phyloP scores from a whole-genome alignment of 495 filamentous ascomycete species.

The Bryoglossum gracile region DNA sequence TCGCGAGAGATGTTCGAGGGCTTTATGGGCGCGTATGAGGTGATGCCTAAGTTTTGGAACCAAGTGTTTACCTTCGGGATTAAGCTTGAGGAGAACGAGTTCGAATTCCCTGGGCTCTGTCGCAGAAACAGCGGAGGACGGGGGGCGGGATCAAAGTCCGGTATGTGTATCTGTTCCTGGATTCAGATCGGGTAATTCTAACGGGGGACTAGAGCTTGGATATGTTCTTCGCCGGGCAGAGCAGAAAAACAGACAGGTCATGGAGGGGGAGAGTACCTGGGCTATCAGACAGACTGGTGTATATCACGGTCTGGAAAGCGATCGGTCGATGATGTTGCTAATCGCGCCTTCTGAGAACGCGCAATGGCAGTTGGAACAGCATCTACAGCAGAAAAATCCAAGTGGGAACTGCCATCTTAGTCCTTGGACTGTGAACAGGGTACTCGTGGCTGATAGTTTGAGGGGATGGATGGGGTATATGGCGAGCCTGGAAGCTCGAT shows the following conservation, averaged over 20 bases:
- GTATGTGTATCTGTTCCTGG: too few relatives aligned
- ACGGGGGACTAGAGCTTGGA: background rate
- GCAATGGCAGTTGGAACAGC: background rate
- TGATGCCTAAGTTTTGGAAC: constrained; percentile 11
- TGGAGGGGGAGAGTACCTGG: constrained; percentile 3
- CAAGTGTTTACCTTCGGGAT: constrained; percentile 12
- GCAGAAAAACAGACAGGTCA: background rate
- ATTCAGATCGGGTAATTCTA: background rate
- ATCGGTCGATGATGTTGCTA: constrained; percentile 11
- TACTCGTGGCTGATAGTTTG: constrained; percentile 14
- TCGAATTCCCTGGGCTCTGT: constrained; percentile 8
- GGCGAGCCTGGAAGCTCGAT: constrained; percentile 4
- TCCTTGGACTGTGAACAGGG: constrained; percentile 11
- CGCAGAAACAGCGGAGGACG: too few relatives aligned
- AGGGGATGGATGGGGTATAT: constrained; percentile 17
- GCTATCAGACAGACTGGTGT: constrained; percentile 17
- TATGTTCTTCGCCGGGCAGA: constrained; percentile 14
- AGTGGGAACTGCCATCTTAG: background rate
- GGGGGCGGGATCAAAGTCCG: too few relatives aligned
- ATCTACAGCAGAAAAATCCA: background rate
- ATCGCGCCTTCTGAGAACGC: constrained; percentile 9
- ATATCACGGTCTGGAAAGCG: constrained; percentile 8
- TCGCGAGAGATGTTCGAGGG: constrained; percentile 9
- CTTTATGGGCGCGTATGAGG: constrained; percentile 4
- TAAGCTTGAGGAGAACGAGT: constrained; percentile 13